phyloP scores from a whole-genome alignment of 2,329 filamentous ascomycete genomes.

The Colletotrichum scovillei region DNA sequence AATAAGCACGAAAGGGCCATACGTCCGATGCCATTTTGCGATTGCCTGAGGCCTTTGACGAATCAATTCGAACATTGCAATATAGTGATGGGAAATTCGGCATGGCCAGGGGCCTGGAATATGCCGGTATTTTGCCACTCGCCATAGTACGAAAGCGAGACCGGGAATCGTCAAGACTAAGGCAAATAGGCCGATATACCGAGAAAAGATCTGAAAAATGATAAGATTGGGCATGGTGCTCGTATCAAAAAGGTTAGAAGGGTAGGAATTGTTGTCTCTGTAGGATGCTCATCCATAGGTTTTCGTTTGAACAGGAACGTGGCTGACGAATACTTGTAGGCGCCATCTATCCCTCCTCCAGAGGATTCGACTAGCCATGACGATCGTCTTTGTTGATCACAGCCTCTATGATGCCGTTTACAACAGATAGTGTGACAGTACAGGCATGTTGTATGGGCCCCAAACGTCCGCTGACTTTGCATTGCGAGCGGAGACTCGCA shows the following conservation, averaged over 20 bases:
- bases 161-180: background rate
- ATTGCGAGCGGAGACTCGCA: background rate
- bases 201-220: background rate
- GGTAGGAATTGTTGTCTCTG: background rate
- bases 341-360: background rate
- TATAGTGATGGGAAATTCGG: background rate
- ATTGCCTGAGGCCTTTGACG: background rate
- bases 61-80: background rate
- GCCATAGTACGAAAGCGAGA: background rate
- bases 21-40: background rate
- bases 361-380: background rate
- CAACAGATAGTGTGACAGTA: background rate
- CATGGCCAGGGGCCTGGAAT: background rate
- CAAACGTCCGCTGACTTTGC: background rate
- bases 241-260: background rate
- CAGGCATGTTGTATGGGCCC: background rate
- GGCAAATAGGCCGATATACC: background rate
- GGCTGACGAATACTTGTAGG: background rate
- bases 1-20: background rate
- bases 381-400: background rate
- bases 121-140: background rate
- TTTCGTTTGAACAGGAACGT: background rate
- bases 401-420: background rate
- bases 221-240: background rate
- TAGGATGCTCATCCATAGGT: background rate